Evolutionary conservation across 73 alveolate species (phyloP), one percentile per base, ranked within the genome.

Genomic region (Symbiodinium natans): DNA sequence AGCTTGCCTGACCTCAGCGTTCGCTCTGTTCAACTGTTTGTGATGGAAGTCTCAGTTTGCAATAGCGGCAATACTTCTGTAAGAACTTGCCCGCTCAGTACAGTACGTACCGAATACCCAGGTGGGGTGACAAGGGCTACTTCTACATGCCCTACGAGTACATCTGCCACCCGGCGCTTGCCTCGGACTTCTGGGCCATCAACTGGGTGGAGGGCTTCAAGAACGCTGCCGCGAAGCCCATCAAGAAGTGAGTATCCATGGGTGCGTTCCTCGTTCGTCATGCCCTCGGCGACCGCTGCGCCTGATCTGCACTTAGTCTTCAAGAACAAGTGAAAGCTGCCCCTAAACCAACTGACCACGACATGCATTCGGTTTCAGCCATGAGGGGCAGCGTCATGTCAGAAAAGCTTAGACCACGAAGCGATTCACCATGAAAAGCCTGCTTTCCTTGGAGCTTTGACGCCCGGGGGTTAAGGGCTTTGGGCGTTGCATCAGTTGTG

Each of bases 71-170:
- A n/a, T n/a, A n/a, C n/a, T n/a, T n/a, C n/a, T n/a, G n/a, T n/a
- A n/a, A n/a, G n/a, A n/a, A n/a, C 29, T 5, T 6, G 0, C 1
- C 4, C 21, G 68, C 68, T 27, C 0, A 52, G 23, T 4, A 21
- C 31, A 4, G 1, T 0, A 29, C 31, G 3, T 29, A 23, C 0
- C 31, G 27, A 5, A 52, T 52, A 23, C 71, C 39, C 25, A 27
- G 38, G n/a, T 88, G 95, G 95, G 95, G 95, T n/a, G 95, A 88
- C 95, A 88, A 88, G 95, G 95, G 95, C 95, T 88, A 88, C 86
- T 88, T 88, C 95, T 88, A 88, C 95, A 88, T 88, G 95, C 95
- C 95, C 6, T 88, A 88, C 41, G 95, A 77, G 86, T 88, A 88
- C 95, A 88, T 88, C 71, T 39, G 71, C 86, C 59, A 88, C 3